Evolutionary conservation across 2,329 filamentous ascomycete species (phyloP).

Genomic region (Phialophora macrospora): DNA sequence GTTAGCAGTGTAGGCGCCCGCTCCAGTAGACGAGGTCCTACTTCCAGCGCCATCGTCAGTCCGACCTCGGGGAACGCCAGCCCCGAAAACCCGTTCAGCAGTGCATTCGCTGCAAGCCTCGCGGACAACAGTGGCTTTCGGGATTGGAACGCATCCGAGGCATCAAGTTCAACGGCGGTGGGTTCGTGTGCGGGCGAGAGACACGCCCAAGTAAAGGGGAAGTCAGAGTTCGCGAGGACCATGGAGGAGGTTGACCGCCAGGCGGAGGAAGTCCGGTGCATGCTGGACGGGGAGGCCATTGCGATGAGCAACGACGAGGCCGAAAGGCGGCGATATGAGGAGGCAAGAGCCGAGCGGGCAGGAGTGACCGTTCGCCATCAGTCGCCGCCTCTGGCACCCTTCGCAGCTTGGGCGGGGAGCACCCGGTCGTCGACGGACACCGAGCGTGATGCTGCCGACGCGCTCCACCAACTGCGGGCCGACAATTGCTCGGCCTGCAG

Average conservation of each 20-base stretch:
- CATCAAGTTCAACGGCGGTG: slow-evolving; percentile 2
- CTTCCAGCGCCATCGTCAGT: neutral
- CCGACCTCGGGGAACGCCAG: neutral
- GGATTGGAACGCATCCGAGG: neutral
- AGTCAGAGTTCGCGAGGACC: slow-evolving; percentile 6
- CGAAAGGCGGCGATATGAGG: neutral
- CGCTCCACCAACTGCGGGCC: neutral
- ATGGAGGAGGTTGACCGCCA: slow-evolving; percentile 13
- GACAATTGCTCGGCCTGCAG: neutral
- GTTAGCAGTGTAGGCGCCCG: neutral
- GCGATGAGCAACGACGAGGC: neutral
- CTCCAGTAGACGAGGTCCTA: slow-evolving; percentile 8
- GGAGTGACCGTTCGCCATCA: neutral
- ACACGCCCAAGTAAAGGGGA: neutral
- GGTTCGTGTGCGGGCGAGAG: neutral
- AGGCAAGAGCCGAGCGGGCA: neutral
- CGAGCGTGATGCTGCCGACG: neutral
- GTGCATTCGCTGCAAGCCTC: slow-evolving; percentile 1
- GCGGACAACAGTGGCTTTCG: neutral
- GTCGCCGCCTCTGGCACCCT: neutral
- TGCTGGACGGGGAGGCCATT: neutral
- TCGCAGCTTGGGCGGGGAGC: neutral
- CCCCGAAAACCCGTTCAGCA: neutral
- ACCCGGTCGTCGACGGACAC: neutral
- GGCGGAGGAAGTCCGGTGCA: neutral